Base-by-base conservation (phyloP, 805 yeast genomes). In the Saturnispora besseyi region DNA sequence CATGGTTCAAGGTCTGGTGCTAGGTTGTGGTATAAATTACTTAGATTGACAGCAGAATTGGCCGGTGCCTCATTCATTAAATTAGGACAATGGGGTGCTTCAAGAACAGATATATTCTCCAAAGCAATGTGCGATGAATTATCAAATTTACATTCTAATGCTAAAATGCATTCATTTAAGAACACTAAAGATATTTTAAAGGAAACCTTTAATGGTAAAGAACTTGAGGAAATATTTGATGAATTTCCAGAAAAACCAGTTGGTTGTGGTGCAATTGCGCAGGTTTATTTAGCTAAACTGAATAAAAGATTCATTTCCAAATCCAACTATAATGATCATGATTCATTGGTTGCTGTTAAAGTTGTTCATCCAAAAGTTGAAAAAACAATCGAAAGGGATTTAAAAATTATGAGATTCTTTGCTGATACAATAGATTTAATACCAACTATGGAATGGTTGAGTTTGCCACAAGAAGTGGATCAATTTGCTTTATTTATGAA, bases 181-280 rank as follows among this genome's bases (percentile, higher is more conserved):
- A 73, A 74, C 45, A 88, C 98, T 1, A 76, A 77, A 58, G 58
- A 64, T 21, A 78, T 78, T 9, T 63, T 93, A 5, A 69, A 76
- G 33, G 68, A 74, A 24, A 78, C 90, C 12, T 85, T 88, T 55
- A 67, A 69, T 15, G 78, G 77, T 5, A 48, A 53, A 11, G 53
- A 55, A 24, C 76, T 89, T 54, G 86, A 84, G 13, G 87, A 87
- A 33, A 77, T 89, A 5, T 93, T 91, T 64, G 89, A 82, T 30
- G 87, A 83, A 55, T 87, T 93, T 59, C 68, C 77, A 32, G 81
- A 78, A 29, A 72, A 63, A 36, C 98, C 98, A 0, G 68, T 90
- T 6, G 99, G 99, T 1, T 91, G 91, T n/a, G 99, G 99, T 12
- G 96, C 99, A 1, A 93, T 93, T 69, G 99, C 96, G 1, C 99